These are phyloP conservation scores for Sporothrix curviconia DNA, from an alignment of 2,329 filamentous ascomycete species.

Conservation along the genomic window DNA sequence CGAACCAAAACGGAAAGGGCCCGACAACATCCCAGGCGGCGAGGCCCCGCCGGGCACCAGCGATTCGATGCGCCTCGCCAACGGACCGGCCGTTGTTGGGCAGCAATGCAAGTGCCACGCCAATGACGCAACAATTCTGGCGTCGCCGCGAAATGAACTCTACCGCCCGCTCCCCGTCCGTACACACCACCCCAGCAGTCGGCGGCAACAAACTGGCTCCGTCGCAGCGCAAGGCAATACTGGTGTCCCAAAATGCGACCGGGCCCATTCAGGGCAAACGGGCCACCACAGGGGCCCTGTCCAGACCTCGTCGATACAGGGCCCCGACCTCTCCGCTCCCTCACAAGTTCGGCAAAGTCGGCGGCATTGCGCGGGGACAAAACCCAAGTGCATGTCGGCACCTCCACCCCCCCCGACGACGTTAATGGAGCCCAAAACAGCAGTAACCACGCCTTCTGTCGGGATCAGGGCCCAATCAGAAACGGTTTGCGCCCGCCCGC, in stretches of 20 bases:
- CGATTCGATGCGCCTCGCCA: conserved; percentile 40
- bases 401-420: no score
- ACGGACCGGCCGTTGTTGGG: conserved; percentile 19
- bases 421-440: no score
- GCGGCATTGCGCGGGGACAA: no score
- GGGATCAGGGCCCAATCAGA: conserved; percentile 35
- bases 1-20: conserved; percentile 45
- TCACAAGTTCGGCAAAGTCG: not conserved
- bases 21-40: conserved; percentile 36
- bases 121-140: conserved; percentile 2
- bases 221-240: not conserved
- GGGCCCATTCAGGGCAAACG: not conserved
- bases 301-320: not conserved
- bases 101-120: not conserved
- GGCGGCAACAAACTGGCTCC: conserved; percentile 12
- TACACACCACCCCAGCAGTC: conserved; percentile 2
- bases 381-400: no score
- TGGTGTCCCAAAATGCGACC: conserved; percentile 2
- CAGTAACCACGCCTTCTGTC: conserved; percentile 50
- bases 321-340: not conserved
- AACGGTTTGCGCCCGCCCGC: conserved; percentile 36
- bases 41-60: conserved; percentile 43
- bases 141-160: conserved; percentile 17
- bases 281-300: not conserved
- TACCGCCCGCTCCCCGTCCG: conserved; percentile 18